These are phyloP conservation scores for Scopulariopsis brevicaulis DNA, from an alignment of 2,329 filamentous ascomycete species.

Conservation along the genomic window DNA sequence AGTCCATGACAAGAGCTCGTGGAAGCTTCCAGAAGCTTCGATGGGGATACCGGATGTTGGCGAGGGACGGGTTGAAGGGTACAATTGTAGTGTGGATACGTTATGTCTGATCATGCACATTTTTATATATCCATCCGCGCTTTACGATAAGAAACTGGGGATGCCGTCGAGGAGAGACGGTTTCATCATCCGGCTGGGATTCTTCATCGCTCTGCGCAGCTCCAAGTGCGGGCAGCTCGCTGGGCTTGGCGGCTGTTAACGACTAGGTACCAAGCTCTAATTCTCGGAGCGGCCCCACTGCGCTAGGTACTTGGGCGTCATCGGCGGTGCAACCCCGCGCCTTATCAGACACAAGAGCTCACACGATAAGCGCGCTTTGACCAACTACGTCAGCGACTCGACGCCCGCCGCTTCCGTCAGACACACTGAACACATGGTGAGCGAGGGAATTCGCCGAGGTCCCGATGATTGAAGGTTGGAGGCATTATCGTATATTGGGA, in stretches of 20 bases:
- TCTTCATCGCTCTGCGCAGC: not conserved
- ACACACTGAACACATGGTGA: not conserved
- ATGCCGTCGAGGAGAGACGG: too few relatives aligned
- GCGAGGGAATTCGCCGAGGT: too few relatives aligned
- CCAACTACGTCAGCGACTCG: not conserved
- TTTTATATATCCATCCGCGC: too few relatives aligned
- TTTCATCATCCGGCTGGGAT: not conserved
- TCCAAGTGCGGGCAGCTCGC: not conserved
- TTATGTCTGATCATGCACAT: too few relatives aligned
- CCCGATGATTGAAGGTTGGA: not conserved
- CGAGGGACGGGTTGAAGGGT: too few relatives aligned
- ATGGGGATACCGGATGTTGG: not conserved
- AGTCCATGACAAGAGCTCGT: not conserved
- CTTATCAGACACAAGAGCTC: not conserved
- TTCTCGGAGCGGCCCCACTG: not conserved
- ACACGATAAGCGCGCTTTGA: not conserved
- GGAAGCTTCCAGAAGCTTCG: slow-evolving; percentile 2
- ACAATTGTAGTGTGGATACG: too few relatives aligned
- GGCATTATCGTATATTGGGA: not conserved
- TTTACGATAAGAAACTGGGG: too few relatives aligned
- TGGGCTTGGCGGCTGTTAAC: not conserved
- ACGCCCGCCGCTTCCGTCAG: not conserved
- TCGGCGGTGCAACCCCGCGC: not conserved
- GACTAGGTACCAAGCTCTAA: not conserved
- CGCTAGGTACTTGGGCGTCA: not conserved